Evolutionary conservation across 2,329 filamentous ascomycete species (phyloP).

Genomic region (Fusarium oligoseptatum): DNA sequence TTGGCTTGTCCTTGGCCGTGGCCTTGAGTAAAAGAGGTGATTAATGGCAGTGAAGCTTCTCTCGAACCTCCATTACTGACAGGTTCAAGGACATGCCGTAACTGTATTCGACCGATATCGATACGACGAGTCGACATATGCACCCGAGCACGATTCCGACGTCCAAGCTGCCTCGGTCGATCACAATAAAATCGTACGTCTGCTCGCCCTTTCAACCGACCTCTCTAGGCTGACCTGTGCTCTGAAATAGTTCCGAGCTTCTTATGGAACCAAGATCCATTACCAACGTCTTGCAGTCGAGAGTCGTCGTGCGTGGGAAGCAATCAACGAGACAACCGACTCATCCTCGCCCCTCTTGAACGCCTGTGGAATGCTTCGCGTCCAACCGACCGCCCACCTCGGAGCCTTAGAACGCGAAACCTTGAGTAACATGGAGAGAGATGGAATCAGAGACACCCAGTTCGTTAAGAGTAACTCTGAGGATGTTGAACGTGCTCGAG

Average conservation of each 20-base stretch:
- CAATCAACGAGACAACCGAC: background rate
- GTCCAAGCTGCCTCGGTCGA: background rate
- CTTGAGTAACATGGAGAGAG: background rate
- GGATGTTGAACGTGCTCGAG: background rate
- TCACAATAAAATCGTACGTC: slow-evolving; percentile 4
- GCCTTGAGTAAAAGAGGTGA: background rate
- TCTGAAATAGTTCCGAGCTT: background rate
- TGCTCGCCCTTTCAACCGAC: background rate
- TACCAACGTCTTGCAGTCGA: background rate
- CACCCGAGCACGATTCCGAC: background rate
- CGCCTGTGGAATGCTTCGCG: background rate
- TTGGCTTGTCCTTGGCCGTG: background rate
- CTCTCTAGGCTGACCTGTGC: background rate
- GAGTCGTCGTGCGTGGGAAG: background rate
- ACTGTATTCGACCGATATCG: background rate
- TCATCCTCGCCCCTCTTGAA: background rate
- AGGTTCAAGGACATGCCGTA: background rate
- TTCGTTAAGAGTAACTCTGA: background rate
- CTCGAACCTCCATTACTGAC: background rate
- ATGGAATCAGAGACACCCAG: slow-evolving; percentile 1
- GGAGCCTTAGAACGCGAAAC: background rate
- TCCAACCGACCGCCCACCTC: background rate
- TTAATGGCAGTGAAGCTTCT: background rate
- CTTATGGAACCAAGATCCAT: slow-evolving; percentile 2
- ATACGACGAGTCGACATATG: background rate